Base-by-base conservation (phyloP, 1,284 basidiomycete species). In the Irpex lacteus region DNA sequence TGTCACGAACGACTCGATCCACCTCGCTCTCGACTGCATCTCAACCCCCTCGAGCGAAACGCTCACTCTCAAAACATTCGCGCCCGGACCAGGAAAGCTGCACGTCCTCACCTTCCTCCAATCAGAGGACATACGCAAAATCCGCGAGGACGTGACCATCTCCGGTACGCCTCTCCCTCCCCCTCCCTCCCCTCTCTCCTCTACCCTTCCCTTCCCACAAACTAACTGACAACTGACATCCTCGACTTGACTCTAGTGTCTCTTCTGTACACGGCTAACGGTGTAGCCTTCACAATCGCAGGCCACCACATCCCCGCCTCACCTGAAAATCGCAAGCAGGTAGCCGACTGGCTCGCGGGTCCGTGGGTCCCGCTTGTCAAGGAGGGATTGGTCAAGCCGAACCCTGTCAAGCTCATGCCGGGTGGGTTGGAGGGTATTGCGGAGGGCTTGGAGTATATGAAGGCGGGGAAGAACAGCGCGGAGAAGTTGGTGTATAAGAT, bases 401-500 rank as follows among this genome's bases (percentile, higher is more conserved):
- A 71, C 57, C 68, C 67, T 13, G 62, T 69, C 18, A 71, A 68
- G 66, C 57, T 69, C 26, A 68, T 65, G 61, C 65, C 66, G 5
- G 70, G 67, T n/a, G 71, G 71, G 0, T 60, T 73, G 11, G 65
- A 61, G 15, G 66, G 61, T 37, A 66, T 71, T 34, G 19, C 56
- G 3, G 68, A 67, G 18, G 71, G 70, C 4, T 57, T 73, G 37
- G 47, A 68, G 53, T 68, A 66, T 54, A 66, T 72, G 61, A 61
- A 54, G 32, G 67, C 70, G 49, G 70, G 71, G 34, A 70, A 68
- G 62, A 58, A 61, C 61, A 69, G 69, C 40, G 71, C 59, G 15
- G 68, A 72, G 61, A 72, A 72, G 68, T 62, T 72, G 19, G 71
- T 72, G n/a, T 66, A 67, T 26, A 55, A 64, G 50, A 44, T 52